Evolutionary conservation across 352 stramenopile species (phyloP).

Genomic region (Pythium angustatum): DNA sequence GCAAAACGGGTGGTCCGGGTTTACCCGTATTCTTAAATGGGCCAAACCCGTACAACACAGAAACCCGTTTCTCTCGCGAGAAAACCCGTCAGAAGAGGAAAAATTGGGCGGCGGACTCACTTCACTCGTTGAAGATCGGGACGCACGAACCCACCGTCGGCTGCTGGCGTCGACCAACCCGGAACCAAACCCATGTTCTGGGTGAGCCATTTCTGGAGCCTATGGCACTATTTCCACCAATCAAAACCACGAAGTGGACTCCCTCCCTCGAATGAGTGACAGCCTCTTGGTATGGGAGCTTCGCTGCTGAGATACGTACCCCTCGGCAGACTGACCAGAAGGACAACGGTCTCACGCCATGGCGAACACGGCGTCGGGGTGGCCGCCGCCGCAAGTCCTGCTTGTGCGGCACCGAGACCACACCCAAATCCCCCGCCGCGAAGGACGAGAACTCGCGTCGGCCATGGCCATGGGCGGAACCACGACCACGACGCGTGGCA

Average conservation of each 20-base stretch:
- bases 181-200: neutral
- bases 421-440: too few relatives aligned
- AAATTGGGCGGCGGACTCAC: neutral
- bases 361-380: neutral
- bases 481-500: conserved; percentile 1
- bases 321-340: neutral
- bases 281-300: neutral
- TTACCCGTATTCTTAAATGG: too few relatives aligned
- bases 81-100: conserved; percentile 3
- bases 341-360: neutral
- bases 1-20: neutral
- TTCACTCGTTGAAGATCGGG: conserved; percentile 21
- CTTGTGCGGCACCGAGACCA: neutral
- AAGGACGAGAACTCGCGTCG: too few relatives aligned
- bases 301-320: conserved; percentile 9
- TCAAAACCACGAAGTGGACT: neutral
- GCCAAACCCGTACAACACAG: conserved; percentile 6
- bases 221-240: conserved; percentile 6
- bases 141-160: neutral
- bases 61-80: conserved; percentile 2
- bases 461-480: conserved; percentile 3
- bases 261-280: conserved; percentile 2
- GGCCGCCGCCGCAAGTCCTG: neutral
- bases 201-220: conserved; percentile 6
- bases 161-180: conserved; percentile 6